These are phyloP conservation scores for Helicocarpus griseus DNA, from an alignment of 2,329 filamentous ascomycete genomes.

Conservation along the genomic window DNA sequence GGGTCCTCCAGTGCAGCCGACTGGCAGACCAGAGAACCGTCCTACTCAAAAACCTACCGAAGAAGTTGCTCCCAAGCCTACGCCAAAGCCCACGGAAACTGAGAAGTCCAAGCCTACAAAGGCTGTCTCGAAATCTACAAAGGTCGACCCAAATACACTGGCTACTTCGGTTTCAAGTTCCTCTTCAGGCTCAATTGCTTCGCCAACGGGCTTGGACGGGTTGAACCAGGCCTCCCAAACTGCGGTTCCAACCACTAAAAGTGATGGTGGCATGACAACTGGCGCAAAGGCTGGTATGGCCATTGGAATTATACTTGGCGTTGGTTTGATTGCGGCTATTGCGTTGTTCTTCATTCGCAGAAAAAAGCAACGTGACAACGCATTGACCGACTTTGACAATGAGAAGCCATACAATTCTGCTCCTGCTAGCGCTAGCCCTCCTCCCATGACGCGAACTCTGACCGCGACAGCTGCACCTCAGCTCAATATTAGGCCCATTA, in stretches of 20 bases:
- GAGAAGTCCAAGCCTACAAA: conserved; percentile 6
- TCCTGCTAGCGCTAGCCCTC: conserved; percentile 23
- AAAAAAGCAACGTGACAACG: conserved; percentile 51
- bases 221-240: conserved; percentile 8
- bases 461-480: conserved; percentile 54
- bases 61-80: conserved; percentile 14
- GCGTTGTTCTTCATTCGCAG: conserved; percentile 66
- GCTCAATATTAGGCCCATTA: conserved; percentile 74
- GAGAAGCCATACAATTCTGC: conserved; percentile 47
- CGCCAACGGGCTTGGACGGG: conserved; percentile 7
- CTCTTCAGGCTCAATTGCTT: conserved; percentile 4
- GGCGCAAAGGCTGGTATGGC: conserved; percentile 69
- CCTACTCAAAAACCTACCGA: conserved; percentile 2
- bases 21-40: conserved; percentile 8
- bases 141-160: conserved; percentile 16
- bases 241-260: conserved; percentile 18
- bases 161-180: conserved; percentile 15
- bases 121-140: conserved; percentile 2
- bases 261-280: conserved; percentile 30
- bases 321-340: conserved; percentile 57
- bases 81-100: conserved; percentile 13
- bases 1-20: conserved; percentile 20
- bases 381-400: conserved; percentile 43
- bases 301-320: conserved; percentile 64
- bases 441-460: conserved; percentile 27